These are phyloP conservation scores for Magnusiomyces paraingens DNA, from an alignment of 1,139 yeast genomes.

Conservation along the genomic window DNA sequence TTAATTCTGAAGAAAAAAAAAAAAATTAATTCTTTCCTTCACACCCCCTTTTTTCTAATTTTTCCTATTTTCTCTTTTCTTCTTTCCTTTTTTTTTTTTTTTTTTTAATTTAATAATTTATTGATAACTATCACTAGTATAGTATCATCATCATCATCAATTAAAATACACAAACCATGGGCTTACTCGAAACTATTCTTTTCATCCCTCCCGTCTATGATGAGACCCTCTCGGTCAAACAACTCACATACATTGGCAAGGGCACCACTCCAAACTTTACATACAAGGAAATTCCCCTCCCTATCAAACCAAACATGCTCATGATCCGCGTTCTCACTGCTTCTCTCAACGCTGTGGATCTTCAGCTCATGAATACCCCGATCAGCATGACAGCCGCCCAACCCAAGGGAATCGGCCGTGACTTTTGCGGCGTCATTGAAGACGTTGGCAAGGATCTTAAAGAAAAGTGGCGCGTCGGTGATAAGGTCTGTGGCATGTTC, in stretches of 20 bases:
- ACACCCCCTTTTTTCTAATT: background rate
- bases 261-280: constrained; percentile 27
- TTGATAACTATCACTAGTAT: background rate
- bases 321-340: constrained; percentile 55
- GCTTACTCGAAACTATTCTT: constrained; percentile 12
- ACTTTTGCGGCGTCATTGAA: constrained; percentile 58
- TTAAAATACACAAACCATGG: no score
- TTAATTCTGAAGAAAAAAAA: no score
- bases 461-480: constrained; percentile 47
- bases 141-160: background rate
- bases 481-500: constrained; percentile 53
- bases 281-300: constrained; percentile 38
- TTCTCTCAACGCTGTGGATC: constrained; percentile 64
- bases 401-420: constrained; percentile 59
- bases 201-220: constrained; percentile 14
- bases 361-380: constrained; percentile 41
- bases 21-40: background rate
- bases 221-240: constrained; percentile 19
- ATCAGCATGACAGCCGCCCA: constrained; percentile 34
- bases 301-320: constrained; percentile 41
- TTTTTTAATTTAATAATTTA: background rate
- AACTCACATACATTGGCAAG: constrained; percentile 22
- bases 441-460: constrained; percentile 47
- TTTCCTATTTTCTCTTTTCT: background rate
- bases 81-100: background rate